A percentile compares a stretch with the other conserved stretches of the same genome.
These are phyloP conservation scores for Calonectria pseudoreteaudii DNA, from an alignment of 2,329 filamentous ascomycete species.

Conservation along the genomic window DNA sequence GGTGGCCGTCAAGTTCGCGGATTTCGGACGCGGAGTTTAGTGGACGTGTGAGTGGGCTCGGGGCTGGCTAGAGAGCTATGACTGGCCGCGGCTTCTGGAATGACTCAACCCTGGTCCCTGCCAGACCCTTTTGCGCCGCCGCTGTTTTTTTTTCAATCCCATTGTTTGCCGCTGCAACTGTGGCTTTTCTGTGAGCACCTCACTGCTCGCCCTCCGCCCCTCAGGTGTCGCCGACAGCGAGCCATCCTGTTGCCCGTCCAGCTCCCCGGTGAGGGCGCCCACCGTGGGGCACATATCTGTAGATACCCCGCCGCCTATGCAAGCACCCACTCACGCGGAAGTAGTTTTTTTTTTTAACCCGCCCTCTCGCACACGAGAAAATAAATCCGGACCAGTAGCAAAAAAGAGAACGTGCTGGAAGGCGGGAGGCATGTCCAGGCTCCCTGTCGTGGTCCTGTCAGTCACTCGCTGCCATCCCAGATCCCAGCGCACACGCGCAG, in stretches of 20 bases:
- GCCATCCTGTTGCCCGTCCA: background rate
- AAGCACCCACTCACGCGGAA: conserved; percentile 3
- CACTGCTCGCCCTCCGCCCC: background rate
- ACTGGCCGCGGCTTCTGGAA: conserved; percentile 38
- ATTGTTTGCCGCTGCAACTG: conserved; percentile 14
- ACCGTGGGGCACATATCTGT: background rate
- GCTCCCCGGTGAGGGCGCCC: conserved; percentile 20
- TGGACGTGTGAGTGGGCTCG: conserved; percentile 28
- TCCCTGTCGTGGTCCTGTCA: conserved; percentile 15
- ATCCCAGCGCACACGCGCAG: conserved; percentile 23
- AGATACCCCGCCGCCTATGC: background rate
- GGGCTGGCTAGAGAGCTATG: conserved; percentile 29
- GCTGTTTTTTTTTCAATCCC: conserved; percentile 7
- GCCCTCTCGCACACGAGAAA: conserved; percentile 32
- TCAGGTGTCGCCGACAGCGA: background rate
- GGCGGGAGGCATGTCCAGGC: conserved; percentile 21
- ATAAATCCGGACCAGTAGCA: conserved; percentile 24
- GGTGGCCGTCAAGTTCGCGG: conserved; percentile 12
- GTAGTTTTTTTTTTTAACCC: conserved; percentile 2
- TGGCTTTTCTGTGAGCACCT: conserved; percentile 17
- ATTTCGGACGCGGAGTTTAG: conserved; percentile 30
- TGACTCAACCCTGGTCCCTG: conserved; percentile 39
- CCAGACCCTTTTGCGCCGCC: conserved; percentile 13
- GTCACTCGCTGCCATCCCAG: conserved; percentile 12
- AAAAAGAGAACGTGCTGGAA: conserved; percentile 35